Percentiles rank a stretch among this genome's conserved stretches.
phyloP scores from a whole-genome alignment of 2,329 filamentous ascomycete genomes.

The Cladosporium oxysporum region DNA sequence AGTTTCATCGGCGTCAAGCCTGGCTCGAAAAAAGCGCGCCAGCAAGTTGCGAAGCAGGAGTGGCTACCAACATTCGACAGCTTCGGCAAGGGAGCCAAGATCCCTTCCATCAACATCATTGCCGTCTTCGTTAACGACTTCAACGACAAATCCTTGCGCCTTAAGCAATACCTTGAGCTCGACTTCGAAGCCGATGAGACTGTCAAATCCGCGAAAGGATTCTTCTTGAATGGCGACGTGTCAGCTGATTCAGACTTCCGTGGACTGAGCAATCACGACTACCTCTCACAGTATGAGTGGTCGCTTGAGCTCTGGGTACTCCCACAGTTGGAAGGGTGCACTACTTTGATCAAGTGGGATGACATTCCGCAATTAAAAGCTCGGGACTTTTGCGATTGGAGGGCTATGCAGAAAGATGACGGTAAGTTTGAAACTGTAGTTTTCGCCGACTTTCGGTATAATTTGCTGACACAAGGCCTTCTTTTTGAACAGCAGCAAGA shows the following conservation, averaged over 20 bases:
- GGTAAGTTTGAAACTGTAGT: neutral
- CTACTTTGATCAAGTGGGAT: constrained; percentile 14
- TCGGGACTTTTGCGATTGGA: constrained; percentile 6
- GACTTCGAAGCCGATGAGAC: constrained; percentile 13
- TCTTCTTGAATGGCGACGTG: constrained; percentile 4
- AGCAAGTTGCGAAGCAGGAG: neutral
- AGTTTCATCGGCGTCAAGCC: neutral
- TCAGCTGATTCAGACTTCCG: constrained; percentile 1
- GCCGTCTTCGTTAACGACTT: constrained; percentile 12
- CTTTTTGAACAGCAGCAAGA: neutral
- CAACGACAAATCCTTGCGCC: neutral
- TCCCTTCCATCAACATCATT: neutral
- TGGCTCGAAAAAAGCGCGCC: neutral
- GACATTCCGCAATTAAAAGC: constrained; percentile 8
- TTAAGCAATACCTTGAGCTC: constrained; percentile 11
- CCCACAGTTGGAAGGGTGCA: constrained; percentile 7
- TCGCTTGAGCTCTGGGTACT: constrained; percentile 19
- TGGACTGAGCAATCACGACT: constrained; percentile 1
- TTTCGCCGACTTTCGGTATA: neutral
- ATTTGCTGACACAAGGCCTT: neutral
- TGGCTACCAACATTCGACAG: constrained; percentile 1
- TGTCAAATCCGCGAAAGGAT: neutral
- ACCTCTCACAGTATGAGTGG: constrained; percentile 1
- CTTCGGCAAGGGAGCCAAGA: neutral
- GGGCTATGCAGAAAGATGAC: neutral